phyloP scores from a whole-genome alignment of 2,329 filamentous ascomycete species.

The Beauveria pseudobassiana region DNA sequence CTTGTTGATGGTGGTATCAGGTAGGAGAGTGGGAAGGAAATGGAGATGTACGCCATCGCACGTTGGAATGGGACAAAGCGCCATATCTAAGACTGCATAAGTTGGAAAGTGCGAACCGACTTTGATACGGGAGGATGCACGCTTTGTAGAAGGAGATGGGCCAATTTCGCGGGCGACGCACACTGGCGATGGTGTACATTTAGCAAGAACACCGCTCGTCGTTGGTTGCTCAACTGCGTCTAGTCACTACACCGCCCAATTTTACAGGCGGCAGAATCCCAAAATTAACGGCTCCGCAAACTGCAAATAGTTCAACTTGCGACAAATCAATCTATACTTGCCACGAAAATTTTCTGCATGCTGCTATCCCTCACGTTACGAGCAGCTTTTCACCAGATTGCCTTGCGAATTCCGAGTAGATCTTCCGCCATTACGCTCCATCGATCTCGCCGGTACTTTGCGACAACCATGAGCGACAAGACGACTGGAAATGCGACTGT shows the following conservation, averaged over 20 bases:
- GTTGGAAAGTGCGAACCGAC: background rate
- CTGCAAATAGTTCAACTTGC: background rate
- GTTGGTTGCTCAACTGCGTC: background rate
- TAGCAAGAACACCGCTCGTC: background rate
- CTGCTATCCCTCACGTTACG: background rate
- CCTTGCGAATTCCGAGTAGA: background rate
- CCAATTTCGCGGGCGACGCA: background rate
- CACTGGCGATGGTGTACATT: background rate
- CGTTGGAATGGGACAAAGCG: background rate
- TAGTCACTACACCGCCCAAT: slow-evolving; percentile 10
- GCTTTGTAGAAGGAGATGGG: background rate
- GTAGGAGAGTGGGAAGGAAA: background rate
- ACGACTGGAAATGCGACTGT: slow-evolving; percentile 17
- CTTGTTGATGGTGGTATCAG: background rate
- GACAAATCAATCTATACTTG: background rate
- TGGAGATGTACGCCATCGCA: background rate
- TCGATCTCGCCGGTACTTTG: background rate
- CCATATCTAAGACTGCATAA: background rate
- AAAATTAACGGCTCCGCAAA: slow-evolving; percentile 3
- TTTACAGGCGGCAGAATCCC: slow-evolving; percentile 10
- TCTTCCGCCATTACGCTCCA: background rate
- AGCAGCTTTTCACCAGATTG: background rate
- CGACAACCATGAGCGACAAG: slow-evolving; percentile 1
- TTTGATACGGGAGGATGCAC: background rate
- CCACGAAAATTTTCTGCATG: background rate